These are phyloP conservation scores for Fusarium clavum DNA, from an alignment of 2,329 filamentous ascomycete species.

Conservation along the genomic window DNA sequence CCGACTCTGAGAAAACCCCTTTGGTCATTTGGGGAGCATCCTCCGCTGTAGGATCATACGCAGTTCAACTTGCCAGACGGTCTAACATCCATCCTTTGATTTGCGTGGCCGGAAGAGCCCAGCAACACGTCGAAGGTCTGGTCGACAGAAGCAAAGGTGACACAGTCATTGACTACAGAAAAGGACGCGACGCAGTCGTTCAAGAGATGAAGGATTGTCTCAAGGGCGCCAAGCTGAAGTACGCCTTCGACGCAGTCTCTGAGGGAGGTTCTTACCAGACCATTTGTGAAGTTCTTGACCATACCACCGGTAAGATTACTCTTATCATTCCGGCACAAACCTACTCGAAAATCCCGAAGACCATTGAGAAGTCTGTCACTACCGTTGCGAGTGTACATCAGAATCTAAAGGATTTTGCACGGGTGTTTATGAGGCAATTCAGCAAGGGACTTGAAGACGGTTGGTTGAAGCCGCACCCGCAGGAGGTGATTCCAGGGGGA, in stretches of 20 bases:
- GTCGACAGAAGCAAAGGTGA: conserved; percentile 26
- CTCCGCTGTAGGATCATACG: conserved; percentile 28
- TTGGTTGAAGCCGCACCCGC: conserved; percentile 22
- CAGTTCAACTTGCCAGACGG: conserved; percentile 18
- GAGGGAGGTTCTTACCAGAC: conserved; percentile 33
- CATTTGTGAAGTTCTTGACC: conserved; percentile 20
- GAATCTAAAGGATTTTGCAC: conserved; percentile 17
- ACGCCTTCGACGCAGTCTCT: conserved; percentile 27
- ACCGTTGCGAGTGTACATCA: conserved; percentile 29
- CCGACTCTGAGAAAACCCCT: not conserved
- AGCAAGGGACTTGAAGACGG: conserved; percentile 17
- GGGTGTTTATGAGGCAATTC: not conserved
- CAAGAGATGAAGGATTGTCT: conserved; percentile 1
- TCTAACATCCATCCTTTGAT: conserved; percentile 33
- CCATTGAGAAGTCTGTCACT: conserved; percentile 20
- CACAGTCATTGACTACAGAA: conserved; percentile 30
- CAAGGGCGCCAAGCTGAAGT: not conserved
- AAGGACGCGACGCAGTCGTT: not conserved
- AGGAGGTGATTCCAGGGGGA: conserved; percentile 23
- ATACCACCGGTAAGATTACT: conserved; percentile 13
- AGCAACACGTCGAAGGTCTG: conserved; percentile 18
- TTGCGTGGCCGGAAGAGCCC: conserved; percentile 25
- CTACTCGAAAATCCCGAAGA: conserved; percentile 29
- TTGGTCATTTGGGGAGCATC: conserved; percentile 32
- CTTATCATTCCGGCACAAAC: conserved; percentile 24